Base-by-base conservation (phyloP, 345 rosid species). In the Physaria fendleri region DNA sequence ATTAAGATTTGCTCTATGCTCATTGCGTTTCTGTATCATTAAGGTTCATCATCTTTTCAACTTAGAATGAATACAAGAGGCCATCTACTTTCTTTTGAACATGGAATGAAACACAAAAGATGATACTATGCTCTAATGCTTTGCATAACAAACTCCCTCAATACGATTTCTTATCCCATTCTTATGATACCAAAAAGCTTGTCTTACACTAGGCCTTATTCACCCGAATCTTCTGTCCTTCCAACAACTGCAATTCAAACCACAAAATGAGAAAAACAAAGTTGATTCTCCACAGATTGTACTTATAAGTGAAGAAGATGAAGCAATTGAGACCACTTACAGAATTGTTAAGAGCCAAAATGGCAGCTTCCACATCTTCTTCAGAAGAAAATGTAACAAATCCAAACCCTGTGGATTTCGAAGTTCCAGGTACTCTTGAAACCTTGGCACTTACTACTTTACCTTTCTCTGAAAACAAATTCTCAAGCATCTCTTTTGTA, bases 151-250 rank as follows among this genome's bases (percentile, higher is more conserved):
- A 59, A 59, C n/a, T 61, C 51, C 56, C 9, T 53, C 48, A 68
- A 68, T 35, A 4, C 41, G 48, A 52, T 43, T 35, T 35, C 54
- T 17, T 16, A 40, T 24, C 43, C 23, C 32, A 1, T 7, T 39
- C 21, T 29, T 42, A n/a, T 41, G 39, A 41, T 59, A 6, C 54
- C 41, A 34, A 24, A 6, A 14, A 40, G n/a, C n/a, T n/a, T n/a
- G n/a, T n/a, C n/a, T n/a, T n/a, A n/a, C n/a, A n/a, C 76, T 81
- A 90, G 0, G 95, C 96, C 77, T 84, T 88, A 74, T 85, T 88
- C 61, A 88, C 98, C 17, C 95, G 96, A 66, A 91, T 81, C 25
- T 38, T 22, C 45, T 88, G 96, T 54, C 95, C 96, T 78, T 91
- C 98, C 72, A 91, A 62, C 62, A 73, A 30, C 95, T 91, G 86